Conservation (phyloP, 352 stramenopile genomes). For the Aphanomyces invadans region DNA sequence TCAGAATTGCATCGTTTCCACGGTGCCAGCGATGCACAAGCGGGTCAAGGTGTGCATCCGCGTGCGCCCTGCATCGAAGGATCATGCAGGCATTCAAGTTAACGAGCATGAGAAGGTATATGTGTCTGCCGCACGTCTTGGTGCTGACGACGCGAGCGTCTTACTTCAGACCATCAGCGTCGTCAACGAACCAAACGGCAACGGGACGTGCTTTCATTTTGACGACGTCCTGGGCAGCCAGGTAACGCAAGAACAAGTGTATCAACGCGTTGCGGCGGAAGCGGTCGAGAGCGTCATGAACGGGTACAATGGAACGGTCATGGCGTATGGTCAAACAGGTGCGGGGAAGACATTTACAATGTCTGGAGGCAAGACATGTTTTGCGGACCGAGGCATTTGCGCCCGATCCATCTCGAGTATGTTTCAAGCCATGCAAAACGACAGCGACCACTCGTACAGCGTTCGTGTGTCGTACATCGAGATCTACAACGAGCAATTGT, state of each 20-base stretch:
- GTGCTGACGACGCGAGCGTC: background rate
- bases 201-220: slow-evolving; percentile 53
- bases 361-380: slow-evolving; percentile 46
- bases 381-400: slow-evolving; percentile 54
- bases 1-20: background rate
- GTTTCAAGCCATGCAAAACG: slow-evolving; percentile 43
- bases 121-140: background rate
- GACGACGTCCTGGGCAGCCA: slow-evolving; percentile 45
- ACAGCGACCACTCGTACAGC: slow-evolving; percentile 40
- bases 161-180: slow-evolving; percentile 50
- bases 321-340: slow-evolving; percentile 68
- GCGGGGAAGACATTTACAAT: slow-evolving; percentile 73
- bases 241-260: slow-evolving; percentile 48
- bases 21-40: slow-evolving; percentile 42
- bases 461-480: slow-evolving; percentile 28
- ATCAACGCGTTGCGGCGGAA: slow-evolving; percentile 34
- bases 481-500: slow-evolving; percentile 36
- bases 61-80: slow-evolving; percentile 35
- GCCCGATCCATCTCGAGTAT: slow-evolving; percentile 47
- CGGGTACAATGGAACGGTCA: slow-evolving; percentile 67
- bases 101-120: slow-evolving; percentile 41
- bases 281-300: slow-evolving; percentile 52
- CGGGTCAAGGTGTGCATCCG: slow-evolving; percentile 64
- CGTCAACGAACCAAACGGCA: slow-evolving; percentile 38
- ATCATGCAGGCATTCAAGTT: slow-evolving; percentile 33